Evolutionary conservation across 148 eudicot species (phyloP), one percentile per base, ranked within the genome.

Genomic region (Pouteria glomerata): DNA sequence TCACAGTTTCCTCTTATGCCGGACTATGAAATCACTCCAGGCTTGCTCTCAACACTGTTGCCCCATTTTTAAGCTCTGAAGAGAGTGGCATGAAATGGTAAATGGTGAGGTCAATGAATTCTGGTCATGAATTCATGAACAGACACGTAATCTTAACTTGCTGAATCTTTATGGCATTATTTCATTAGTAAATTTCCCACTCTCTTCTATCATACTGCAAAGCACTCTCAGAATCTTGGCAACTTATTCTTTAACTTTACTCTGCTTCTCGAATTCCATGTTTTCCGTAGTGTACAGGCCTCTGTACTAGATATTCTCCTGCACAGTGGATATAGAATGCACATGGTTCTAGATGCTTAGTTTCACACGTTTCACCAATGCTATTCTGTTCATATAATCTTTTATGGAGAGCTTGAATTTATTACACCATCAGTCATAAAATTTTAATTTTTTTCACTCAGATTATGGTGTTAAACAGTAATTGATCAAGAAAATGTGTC

Each of bases 311-410:
- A n/a, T n/a, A n/a, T 61, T 61, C 44, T 23, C 34, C 41, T 8
- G 10, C 10, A 33, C 15, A 26, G 24, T 8, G 42, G 4, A 7
- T 16, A 10, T 33, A 34, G n/a, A 18, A 35, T 39, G 50, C 50
- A 63, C 48, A 63, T 37, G 48, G 66, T 27, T 63, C 50, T 63
- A 24, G 45, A 62, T 34, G 64, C 64, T 60, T 35, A 42, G 45
- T 10, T 35, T 48, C 48, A 41, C 41, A 24, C 30, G 24, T 39
- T 62, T 62, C 16, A 35, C 66, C 7, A 1, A 10, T 5, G 16
- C 39, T 35, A 62, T 35, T 35, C 45, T 62, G 44, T 62, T 23
- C 1, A 62, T 37, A 19, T 4, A 63, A 23, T 24, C 19, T 12
- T 39, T 63, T 0, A 3, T 3, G 15, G 24, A 4, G 11, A 23